These are phyloP conservation scores for Phytophthora foliorum DNA, from an alignment of 352 stramenopile genomes.

Conservation along the genomic window DNA sequence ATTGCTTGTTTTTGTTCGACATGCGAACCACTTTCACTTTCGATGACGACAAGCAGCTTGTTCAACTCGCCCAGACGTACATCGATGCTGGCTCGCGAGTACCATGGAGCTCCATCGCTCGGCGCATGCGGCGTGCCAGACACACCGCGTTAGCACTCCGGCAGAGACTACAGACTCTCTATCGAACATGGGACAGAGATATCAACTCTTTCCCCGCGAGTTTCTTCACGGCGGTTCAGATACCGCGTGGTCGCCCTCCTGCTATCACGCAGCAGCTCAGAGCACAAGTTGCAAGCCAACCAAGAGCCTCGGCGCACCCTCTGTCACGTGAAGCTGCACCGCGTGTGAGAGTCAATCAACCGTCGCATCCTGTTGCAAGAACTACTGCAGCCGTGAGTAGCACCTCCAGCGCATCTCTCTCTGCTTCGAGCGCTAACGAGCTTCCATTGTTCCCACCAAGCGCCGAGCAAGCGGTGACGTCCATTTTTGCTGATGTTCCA, in stretches of 20 bases:
- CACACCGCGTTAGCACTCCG: neutral
- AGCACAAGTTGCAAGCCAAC: too few species aligned
- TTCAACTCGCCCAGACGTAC: slow-evolving; percentile 1
- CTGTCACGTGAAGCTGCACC: too few species aligned
- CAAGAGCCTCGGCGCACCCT: too few species aligned
- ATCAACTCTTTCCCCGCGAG: neutral
- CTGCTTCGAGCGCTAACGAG: too few species aligned
- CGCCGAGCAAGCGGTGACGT: neutral
- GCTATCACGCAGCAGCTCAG: neutral
- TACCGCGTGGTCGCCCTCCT: neutral
- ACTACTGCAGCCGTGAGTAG: too few species aligned
- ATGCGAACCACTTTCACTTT: slow-evolving; percentile 11
- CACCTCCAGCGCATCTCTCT: too few species aligned
- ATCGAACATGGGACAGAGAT: neutral
- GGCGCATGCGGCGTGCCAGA: neutral
- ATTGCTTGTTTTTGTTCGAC: neutral
- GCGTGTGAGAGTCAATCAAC: too few species aligned
- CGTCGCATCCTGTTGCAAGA: too few species aligned
- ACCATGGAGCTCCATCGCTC: neutral
- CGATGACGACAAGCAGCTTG: slow-evolving; percentile 19
- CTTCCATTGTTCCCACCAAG: neutral
- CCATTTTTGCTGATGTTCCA: neutral
- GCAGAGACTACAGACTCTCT: neutral
- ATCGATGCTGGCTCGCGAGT: neutral
- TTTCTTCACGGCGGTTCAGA: neutral